Base-by-base conservation (phyloP, 768 basidiomycete genomes). In the Tricholoma sp. region DNA sequence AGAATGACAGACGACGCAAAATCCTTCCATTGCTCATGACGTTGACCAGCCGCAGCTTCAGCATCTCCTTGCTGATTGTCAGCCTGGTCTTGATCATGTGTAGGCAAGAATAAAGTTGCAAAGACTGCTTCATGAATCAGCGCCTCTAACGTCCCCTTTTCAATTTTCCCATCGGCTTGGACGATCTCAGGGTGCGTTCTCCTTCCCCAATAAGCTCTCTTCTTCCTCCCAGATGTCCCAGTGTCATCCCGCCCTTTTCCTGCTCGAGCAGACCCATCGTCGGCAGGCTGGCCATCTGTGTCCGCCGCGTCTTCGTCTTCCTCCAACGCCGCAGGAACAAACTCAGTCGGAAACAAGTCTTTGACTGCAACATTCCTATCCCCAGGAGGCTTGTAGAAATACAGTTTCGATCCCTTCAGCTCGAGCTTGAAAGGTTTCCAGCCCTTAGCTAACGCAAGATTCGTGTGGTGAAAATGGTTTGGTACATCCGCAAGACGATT, bases 381-480 rank as follows among this genome's bases (percentile, higher is more conserved):
- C 29, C 78, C 75, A 0, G 92, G 90, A 0, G 90, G 84, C 64
- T 94, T 95, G 68, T 89, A 93, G 64, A 94, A 89, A 68, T 89
- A 87, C 50, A 95, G 63, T 68, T 94, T 94, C 11, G 87, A 82
- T 6, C 92, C 93, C 65, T 90, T 88, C 28, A 95, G 72, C 61
- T 91, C 87, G 45, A 88, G 78, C 68, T 94, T 93, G 74, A 81
- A 91, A 4, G 89, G 83, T 66, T 94, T 94, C 93, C 93, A 95
- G 0, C 84, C 84, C 61, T 91, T 91, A 0, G 79, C 67, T 1
- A 84, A 69, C 0, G 77, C 59, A 32, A 71, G 60, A 39, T 73
- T 71, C 6, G 63, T 61, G 34, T 76, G 69, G 29, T 68, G 60
- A 18, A 62, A 51, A n/a, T 70, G 62, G 60, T 63, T 70, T 0